Evolutionary conservation across 176 grass and related monocot genomes (phyloP).

Genomic region (Ensete ventricosum): DNA sequence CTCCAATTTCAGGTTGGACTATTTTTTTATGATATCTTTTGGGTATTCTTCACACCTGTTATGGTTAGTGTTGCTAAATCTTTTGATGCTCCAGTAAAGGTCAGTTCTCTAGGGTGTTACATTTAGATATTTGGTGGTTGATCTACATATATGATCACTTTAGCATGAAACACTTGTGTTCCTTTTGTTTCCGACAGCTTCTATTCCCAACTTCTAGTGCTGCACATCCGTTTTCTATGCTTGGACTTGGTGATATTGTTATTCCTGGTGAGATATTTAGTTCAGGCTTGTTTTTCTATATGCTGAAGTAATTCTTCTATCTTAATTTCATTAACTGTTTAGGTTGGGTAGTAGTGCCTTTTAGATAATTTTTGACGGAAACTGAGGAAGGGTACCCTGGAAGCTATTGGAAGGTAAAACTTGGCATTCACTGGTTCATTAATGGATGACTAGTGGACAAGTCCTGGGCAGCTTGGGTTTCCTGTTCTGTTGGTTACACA

Average conservation of each 20-base stretch:
- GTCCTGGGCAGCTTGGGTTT: too few relatives aligned
- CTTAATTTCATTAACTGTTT: neutral
- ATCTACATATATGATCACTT: neutral
- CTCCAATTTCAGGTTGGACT: conserved; percentile 47
- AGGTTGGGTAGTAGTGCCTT: too few relatives aligned
- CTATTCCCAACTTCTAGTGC: conserved; percentile 71
- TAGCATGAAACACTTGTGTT: neutral
- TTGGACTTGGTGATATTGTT: conserved; percentile 96
- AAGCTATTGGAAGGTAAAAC: too few relatives aligned
- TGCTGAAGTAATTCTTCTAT: neutral
- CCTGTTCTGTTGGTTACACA: too few relatives aligned
- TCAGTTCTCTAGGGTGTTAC: conserved; percentile 2
- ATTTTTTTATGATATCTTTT: conserved; percentile 94
- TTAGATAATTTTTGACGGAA: too few relatives aligned
- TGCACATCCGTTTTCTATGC: conserved; percentile 61
- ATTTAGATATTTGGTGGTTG: neutral
- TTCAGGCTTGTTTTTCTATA: neutral
- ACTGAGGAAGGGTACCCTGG: too few relatives aligned
- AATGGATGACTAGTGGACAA: too few relatives aligned
- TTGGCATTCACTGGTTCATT: too few relatives aligned
- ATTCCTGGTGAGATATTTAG: conserved; percentile 54
- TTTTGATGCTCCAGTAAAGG: conserved; percentile 98
- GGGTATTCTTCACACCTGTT: conserved; percentile 95
- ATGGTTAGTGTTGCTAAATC: conserved; percentile 98
- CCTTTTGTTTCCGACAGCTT: conserved; percentile 37